Evolutionary conservation across 1,284 basidiomycete genomes (phyloP).

Genomic region (Agaricales sp.): DNA sequence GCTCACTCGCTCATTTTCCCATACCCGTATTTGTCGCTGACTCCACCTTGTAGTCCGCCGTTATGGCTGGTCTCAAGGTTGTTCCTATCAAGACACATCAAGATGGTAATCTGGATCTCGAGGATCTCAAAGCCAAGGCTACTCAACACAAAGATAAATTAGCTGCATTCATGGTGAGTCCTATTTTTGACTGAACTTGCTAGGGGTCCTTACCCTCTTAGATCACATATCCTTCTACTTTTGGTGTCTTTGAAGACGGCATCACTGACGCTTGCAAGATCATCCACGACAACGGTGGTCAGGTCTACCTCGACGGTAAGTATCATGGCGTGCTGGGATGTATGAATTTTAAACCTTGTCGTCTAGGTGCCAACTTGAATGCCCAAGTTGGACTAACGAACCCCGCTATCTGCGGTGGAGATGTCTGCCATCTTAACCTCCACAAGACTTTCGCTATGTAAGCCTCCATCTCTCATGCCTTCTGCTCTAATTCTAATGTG

Average conservation of each 20-base stretch:
- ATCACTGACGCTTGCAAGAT: slow-evolving; percentile 88
- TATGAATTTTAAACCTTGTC: slow-evolving; percentile 4
- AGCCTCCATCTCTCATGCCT: slow-evolving; percentile 10
- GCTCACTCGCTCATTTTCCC: slow-evolving; percentile 17
- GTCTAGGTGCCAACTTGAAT: slow-evolving; percentile 80
- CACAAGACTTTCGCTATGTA: slow-evolving; percentile 96
- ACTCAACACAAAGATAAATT: slow-evolving; percentile 86
- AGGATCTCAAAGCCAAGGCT: slow-evolving; percentile 81
- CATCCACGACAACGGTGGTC: slow-evolving; percentile 91
- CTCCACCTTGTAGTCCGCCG: slow-evolving; percentile 65
- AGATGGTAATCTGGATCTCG: slow-evolving; percentile 86
- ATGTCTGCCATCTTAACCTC: slow-evolving; percentile 96
- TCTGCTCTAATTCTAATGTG: slow-evolving; percentile 9
- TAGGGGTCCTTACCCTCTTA: slow-evolving; percentile 17
- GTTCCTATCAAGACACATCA: slow-evolving; percentile 84
- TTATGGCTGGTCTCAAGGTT: slow-evolving; percentile 96
- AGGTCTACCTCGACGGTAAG: slow-evolving; percentile 90
- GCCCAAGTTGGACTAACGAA: slow-evolving; percentile 94
- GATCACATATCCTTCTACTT: slow-evolving; percentile 94
- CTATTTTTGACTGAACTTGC: slow-evolving; percentile 4
- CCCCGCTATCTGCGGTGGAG: slow-evolving; percentile 92
- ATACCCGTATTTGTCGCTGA: slow-evolving; percentile 4
- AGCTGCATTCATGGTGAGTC: slow-evolving; percentile 89
- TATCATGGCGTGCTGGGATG: slow-evolving; percentile 3
- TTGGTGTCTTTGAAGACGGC: slow-evolving; percentile 93